A percentile compares a stretch with the other conserved stretches of the same genome.
Conservation (phyloP, 1,284 basidiomycete genomes). For the Phylloporus gajari region DNA sequence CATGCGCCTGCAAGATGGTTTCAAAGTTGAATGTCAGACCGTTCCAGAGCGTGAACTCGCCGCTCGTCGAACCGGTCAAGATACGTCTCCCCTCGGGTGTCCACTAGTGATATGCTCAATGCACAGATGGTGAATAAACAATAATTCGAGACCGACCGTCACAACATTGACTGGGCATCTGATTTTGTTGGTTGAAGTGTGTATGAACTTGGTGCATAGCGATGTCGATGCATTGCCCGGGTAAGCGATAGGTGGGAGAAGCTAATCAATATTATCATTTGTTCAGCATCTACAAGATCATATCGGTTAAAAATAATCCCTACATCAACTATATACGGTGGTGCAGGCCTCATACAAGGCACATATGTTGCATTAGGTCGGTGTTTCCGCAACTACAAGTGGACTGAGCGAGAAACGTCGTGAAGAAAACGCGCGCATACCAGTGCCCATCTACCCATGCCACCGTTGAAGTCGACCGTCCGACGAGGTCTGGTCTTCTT, state of each 20-base stretch:
- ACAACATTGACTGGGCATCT: conserved; percentile 97
- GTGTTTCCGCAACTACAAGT: conserved; percentile 72
- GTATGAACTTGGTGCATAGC: conserved; percentile 94
- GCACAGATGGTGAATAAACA: background rate
- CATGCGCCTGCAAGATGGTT: conserved; percentile 97
- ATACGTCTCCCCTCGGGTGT: conserved; percentile 94
- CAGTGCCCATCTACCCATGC: conserved; percentile 83
- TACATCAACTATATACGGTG: conserved; percentile 87
- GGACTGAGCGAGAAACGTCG: background rate
- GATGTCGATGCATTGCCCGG: conserved; percentile 90
- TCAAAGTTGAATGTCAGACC: conserved; percentile 99
- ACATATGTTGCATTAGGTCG: conserved; percentile 78
- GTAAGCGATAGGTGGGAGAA: conserved; percentile 92
- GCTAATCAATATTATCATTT: conserved; percentile 58
- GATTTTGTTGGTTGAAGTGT: conserved; percentile 99
- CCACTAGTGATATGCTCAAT: conserved; percentile 68
- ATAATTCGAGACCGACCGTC: conserved; percentile 63
- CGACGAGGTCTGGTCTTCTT: conserved; percentile 92
- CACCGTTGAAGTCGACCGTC: conserved; percentile 95
- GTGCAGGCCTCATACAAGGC: conserved; percentile 82
- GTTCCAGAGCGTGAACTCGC: conserved; percentile 99
- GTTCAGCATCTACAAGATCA: conserved; percentile 30
- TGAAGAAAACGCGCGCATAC: conserved; percentile 51
- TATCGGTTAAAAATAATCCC: conserved; percentile 41
- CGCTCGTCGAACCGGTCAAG: conserved; percentile 94